phyloP scores from a whole-genome alignment of 1,139 yeast species.

The Candida smagusa region DNA sequence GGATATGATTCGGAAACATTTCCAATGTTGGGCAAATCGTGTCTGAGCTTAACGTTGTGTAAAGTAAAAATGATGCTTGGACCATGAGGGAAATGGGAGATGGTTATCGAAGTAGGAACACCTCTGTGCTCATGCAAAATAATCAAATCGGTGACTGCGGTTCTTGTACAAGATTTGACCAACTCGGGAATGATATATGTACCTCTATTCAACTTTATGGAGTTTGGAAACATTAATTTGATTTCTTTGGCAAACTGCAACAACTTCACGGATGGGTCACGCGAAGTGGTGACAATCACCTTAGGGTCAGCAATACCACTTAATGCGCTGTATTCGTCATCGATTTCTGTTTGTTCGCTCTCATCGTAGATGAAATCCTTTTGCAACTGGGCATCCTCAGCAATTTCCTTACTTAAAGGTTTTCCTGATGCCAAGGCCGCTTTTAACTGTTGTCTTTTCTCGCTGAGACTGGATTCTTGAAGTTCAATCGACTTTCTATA shows the following conservation, averaged over 20 bases:
- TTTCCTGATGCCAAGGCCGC: conserved; percentile 91
- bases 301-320: conserved; percentile 93
- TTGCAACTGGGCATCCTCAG: conserved; percentile 81
- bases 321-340: conserved; percentile 86
- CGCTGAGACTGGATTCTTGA: conserved; percentile 82
- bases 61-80: conserved; percentile 93
- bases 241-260: conserved; percentile 93
- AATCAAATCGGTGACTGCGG: conserved; percentile 74
- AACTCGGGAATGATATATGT: conserved; percentile 81
- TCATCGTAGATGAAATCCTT: conserved; percentile 85
- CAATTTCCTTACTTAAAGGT: conserved; percentile 82
- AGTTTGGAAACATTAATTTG: conserved; percentile 83
- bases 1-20: conserved; percentile 91
- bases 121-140: conserved; percentile 96
- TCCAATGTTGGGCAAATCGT: conserved; percentile 84
- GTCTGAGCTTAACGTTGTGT: conserved; percentile 92
- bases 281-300: conserved; percentile 85
- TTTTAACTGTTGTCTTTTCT: conserved; percentile 81
- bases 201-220: conserved; percentile 90
- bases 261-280: conserved; percentile 83
- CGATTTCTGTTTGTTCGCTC: conserved; percentile 59
- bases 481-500: conserved; percentile 85
- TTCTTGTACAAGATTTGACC: conserved; percentile 73
- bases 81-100: conserved; percentile 97
- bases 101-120: conserved; percentile 89